Percentiles rank a stretch among this genome's conserved stretches.
Conservation (phyloP, 2,329 filamentous ascomycete genomes). For the Cordyceps farinosa region DNA sequence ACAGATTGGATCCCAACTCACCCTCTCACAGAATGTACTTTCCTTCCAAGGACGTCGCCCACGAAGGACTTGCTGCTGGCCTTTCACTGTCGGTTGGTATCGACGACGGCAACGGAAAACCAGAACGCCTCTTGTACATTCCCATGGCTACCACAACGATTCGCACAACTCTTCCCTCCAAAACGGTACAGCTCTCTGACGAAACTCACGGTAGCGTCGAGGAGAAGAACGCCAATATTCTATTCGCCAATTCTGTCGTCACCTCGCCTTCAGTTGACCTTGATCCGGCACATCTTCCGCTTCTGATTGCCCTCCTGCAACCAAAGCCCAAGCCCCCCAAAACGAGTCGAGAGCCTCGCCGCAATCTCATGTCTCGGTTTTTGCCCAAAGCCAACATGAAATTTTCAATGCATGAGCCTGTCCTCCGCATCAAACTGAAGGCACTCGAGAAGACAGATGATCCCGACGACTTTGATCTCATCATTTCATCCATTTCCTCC, state of each 20-base stretch:
- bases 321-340: conserved; percentile 40
- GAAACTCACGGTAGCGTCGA: conserved; percentile 63
- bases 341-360: conserved; percentile 44
- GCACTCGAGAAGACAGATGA: conserved; percentile 63
- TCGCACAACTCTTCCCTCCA: conserved; percentile 89
- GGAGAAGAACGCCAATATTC: conserved; percentile 90
- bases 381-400: conserved; percentile 93
- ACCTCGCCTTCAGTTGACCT: conserved; percentile 94
- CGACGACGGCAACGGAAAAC: conserved; percentile 81
- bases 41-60: conserved; percentile 83
- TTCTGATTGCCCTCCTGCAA: conserved; percentile 73
- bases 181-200: conserved; percentile 77
- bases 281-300: conserved; percentile 84
- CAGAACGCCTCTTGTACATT: conserved; percentile 85
- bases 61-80: conserved; percentile 88
- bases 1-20: conserved; percentile 86
- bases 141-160: conserved; percentile 97
- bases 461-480: conserved; percentile 83
- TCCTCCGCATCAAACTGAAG: conserved; percentile 82
- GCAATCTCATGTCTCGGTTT: conserved; percentile 80
- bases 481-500: conserved; percentile 93
- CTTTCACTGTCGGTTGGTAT: conserved; percentile 89
- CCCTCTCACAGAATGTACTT: conserved; percentile 99
- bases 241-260: conserved; percentile 93
- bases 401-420: conserved; percentile 93